These are phyloP conservation scores for Naematelia encephala DNA, from an alignment of 768 basidiomycete species.

Conservation along the genomic window DNA sequence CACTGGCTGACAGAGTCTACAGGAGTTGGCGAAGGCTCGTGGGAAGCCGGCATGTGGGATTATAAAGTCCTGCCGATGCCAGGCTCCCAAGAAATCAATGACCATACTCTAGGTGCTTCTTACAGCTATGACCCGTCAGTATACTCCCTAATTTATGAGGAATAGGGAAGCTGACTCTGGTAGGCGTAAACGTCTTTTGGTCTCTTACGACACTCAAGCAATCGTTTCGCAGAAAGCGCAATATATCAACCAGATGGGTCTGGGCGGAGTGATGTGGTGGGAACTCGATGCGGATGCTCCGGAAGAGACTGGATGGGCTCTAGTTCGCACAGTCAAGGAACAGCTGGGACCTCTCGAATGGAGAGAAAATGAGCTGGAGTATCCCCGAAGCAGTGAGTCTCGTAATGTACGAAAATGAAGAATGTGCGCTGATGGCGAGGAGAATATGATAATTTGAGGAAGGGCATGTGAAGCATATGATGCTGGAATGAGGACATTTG, in stretches of 20 bases:
- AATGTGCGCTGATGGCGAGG: conserved; percentile 67
- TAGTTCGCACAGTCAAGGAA: conserved; percentile 71
- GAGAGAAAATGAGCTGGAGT: conserved; percentile 75
- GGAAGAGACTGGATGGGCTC: conserved; percentile 58
- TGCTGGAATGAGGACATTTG: too few species aligned
- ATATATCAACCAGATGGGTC: conserved; percentile 69
- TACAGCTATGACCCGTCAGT: conserved; percentile 72
- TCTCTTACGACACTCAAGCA: conserved; percentile 72
- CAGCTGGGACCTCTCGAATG: conserved; percentile 70
- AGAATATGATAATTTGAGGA: conserved; percentile 45
- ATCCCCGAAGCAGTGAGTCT: conserved; percentile 54
- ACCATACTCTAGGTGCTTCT: conserved; percentile 68
- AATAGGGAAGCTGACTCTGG: background rate
- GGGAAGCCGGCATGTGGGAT: conserved; percentile 81
- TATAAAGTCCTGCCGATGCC: conserved; percentile 83
- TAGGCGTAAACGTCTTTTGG: conserved; percentile 59
- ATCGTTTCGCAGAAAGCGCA: conserved; percentile 62
- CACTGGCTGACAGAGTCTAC: background rate
- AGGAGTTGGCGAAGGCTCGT: conserved; percentile 72
- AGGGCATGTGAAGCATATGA: conserved; percentile 26
- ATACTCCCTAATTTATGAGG: too few species aligned
- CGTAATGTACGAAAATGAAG: conserved; percentile 59
- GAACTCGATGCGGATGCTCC: conserved; percentile 79
- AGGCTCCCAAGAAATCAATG: conserved; percentile 63
- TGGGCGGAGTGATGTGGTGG: conserved; percentile 86